Evolutionary conservation across 768 basidiomycete genomes (phyloP), one percentile per base, ranked within the genome.

Genomic region (Mycena galopus): DNA sequence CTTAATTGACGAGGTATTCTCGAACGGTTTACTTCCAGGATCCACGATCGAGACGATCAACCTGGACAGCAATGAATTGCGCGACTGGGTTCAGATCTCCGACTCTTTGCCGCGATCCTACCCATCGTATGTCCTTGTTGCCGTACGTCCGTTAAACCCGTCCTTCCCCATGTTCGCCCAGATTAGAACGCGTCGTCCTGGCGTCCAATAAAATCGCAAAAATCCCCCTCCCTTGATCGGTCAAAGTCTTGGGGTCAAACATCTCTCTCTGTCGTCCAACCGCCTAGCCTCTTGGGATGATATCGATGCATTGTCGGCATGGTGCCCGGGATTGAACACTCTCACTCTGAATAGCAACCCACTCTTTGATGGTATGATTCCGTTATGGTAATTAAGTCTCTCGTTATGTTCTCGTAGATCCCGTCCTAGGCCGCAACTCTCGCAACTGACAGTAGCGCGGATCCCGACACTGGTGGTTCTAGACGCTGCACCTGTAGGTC

Each of bases 401-500:
- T 6, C 25, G 14, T 53, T 23, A 21, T 32, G 30, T 53, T 44
- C 42, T 55, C 56, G 44, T 73, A 90, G 88, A 84, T 78, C 76
- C 77, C 65, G 78, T 80, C 55, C 64, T 80, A 44, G 81, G 76
- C 68, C 81, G 82, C 60, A 80, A 86, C 77, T 79, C 86, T 27
- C 90, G 93, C 88, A 91, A 72, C 84, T 93, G 74, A 80, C 88
- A 44, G 87, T 95, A 75, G 92, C 94, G 56, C 88, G 87, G 78
- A 84, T 95, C 19, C 88, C 92, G n/a, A 86, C 87, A 35, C 86
- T 96, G 62, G 74, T 79, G 32, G 79, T 77, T 39, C 86, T 96
- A 42, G 93, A 96, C 79, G 92, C 91, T 53, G 86, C 90, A 59
- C 74, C 77, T 75, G 93, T 93, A 79, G 76, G 91, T 84, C 64